Percentiles rank a stretch among this genome's conserved stretches.
phyloP scores from a whole-genome alignment of 2,329 filamentous ascomycete genomes.

The Aureobasidium mangrovei region DNA sequence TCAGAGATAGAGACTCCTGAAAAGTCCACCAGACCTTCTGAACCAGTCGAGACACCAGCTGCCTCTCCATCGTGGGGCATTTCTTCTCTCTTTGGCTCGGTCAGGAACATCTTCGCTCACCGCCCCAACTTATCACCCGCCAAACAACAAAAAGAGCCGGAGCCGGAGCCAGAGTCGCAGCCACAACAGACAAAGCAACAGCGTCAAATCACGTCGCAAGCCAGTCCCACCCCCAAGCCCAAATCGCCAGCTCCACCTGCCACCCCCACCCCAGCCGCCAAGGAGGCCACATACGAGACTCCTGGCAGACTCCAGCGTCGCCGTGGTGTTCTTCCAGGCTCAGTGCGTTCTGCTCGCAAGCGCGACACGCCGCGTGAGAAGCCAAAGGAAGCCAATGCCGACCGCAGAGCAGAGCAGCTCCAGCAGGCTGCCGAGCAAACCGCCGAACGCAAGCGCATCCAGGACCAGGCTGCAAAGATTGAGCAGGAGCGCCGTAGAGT shows the following conservation, averaged over 20 bases:
- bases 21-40: not conserved
- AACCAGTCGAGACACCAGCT: not conserved
- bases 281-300: not conserved
- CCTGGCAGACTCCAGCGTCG: not conserved
- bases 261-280: not conserved
- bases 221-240: conserved; percentile 2
- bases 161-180: not conserved
- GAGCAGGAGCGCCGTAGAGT: conserved; percentile 4
- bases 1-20: not conserved
- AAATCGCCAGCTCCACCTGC: not conserved
- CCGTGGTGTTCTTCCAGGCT: not conserved
- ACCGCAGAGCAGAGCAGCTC: conserved; percentile 7
- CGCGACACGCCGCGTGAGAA: conserved; percentile 2
- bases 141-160: not conserved
- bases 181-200: not conserved
- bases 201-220: not conserved
- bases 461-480: conserved; percentile 8
- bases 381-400: conserved; percentile 12
- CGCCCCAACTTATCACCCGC: conserved; percentile 2
- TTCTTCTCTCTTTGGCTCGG: conserved; percentile 9
- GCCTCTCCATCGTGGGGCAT: conserved; percentile 11
- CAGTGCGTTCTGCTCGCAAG: not conserved
- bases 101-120: conserved; percentile 5
- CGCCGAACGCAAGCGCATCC: conserved; percentile 9
- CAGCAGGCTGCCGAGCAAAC: not conserved